A percentile compares a stretch with the other conserved stretches of the same genome.
phyloP scores from a whole-genome alignment of 495 filamentous ascomycete species.

The Echria macrotheca region DNA sequence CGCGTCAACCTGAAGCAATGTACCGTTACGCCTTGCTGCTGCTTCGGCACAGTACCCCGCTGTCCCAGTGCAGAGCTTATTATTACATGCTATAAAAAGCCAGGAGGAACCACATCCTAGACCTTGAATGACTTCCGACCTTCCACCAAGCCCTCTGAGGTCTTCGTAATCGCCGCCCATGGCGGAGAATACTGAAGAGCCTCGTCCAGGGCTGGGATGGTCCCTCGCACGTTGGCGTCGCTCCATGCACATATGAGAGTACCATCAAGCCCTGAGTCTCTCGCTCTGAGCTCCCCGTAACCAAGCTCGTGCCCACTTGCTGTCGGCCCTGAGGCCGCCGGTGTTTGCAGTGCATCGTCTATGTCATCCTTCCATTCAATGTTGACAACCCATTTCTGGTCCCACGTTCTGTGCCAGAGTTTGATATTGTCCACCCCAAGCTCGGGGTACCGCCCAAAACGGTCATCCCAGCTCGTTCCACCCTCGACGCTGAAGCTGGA shows the following conservation, averaged over 20 bases:
- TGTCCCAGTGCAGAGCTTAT: no score
- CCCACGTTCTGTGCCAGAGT: slow-evolving; percentile 63
- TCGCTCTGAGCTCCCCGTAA: slow-evolving; percentile 26
- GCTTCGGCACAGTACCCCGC: no score
- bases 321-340: no score
- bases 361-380: slow-evolving; percentile 55
- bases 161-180: slow-evolving; percentile 74
- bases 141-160: slow-evolving; percentile 75
- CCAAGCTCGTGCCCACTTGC: slow-evolving; percentile 19
- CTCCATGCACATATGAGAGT: slow-evolving; percentile 80
- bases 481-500: slow-evolving; percentile 23
- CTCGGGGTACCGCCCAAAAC: slow-evolving; percentile 63
- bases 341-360: slow-evolving; percentile 13
- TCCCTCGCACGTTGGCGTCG: slow-evolving; percentile 65
- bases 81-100: no score
- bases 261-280: slow-evolving; percentile 51
- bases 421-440: slow-evolving; percentile 33
- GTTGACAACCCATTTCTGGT: slow-evolving; percentile 67
- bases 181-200: slow-evolving; percentile 63
- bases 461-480: slow-evolving; percentile 53
- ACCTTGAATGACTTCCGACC: slow-evolving; percentile 45
- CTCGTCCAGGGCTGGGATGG: slow-evolving; percentile 85
- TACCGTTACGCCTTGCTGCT: no score
- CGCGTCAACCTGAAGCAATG: no score
- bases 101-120: no score